A percentile compares a stretch with the other conserved stretches of the same genome.
Evolutionary conservation across 2,329 filamentous ascomycete species (phyloP).

Genomic region (Venturia carpophila): DNA sequence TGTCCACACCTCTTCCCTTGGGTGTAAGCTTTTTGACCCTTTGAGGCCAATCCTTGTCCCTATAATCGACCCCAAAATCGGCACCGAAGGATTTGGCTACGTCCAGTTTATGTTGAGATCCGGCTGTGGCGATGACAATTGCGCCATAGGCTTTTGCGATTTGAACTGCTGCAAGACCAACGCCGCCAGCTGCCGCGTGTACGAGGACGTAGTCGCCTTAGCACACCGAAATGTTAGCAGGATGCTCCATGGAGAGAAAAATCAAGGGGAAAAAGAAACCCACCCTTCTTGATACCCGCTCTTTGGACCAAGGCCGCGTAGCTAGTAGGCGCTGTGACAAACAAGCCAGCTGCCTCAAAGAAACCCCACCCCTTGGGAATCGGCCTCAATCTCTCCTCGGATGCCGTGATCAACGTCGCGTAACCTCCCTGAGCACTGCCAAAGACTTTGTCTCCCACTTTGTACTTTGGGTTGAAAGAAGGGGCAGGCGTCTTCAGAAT

Average conservation of each 20-base stretch:
- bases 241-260: background rate
- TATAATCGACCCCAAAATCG: conserved; percentile 75
- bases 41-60: conserved; percentile 53
- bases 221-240: background rate
- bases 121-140: conserved; percentile 86
- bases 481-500: conserved; percentile 58
- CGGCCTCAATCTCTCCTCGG: conserved; percentile 60
- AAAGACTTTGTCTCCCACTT: conserved; percentile 75
- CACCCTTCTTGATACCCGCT: conserved; percentile 59
- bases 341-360: conserved; percentile 76
- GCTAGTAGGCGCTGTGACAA: conserved; percentile 84
- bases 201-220: conserved; percentile 77
- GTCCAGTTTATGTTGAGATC: conserved; percentile 68
- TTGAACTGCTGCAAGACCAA: conserved; percentile 85
- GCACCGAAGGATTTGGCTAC: conserved; percentile 76
- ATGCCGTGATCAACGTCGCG: conserved; percentile 63
- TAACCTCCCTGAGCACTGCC: conserved; percentile 81
- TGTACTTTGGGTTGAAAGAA: conserved; percentile 46
- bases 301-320: conserved; percentile 76
- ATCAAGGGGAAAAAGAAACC: background rate
- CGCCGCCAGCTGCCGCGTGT: conserved; percentile 86
- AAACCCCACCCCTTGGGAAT: conserved; percentile 77
- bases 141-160: conserved; percentile 89
- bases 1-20: conserved; percentile 67
- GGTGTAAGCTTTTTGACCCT: conserved; percentile 72